A percentile compares a stretch with the other conserved stretches of the same genome.
These are phyloP conservation scores for Nasturtium officinale DNA, from an alignment of 345 rosid species.

Conservation along the genomic window DNA sequence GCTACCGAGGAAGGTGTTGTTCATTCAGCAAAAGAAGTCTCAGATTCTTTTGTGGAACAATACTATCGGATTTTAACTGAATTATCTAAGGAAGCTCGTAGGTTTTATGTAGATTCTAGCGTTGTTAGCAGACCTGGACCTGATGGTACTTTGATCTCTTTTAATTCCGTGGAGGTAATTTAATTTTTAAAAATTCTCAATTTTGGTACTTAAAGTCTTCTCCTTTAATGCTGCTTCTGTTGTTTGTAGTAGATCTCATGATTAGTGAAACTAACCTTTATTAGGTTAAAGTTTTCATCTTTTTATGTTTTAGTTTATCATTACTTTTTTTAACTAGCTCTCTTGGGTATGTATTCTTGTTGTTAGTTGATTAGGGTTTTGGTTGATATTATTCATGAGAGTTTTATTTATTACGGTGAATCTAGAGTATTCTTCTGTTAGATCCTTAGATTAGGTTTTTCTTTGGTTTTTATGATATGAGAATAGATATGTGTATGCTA, in stretches of 20 bases:
- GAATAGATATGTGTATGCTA: not conserved
- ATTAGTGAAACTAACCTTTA: not conserved
- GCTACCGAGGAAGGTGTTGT: slow-evolving; percentile 43
- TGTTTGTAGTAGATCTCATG: not conserved
- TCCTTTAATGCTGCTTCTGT: not conserved
- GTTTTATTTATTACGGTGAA: not conserved
- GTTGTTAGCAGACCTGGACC: slow-evolving; percentile 35
- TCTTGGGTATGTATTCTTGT: not conserved
- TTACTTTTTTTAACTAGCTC: too few relatives aligned
- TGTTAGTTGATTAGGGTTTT: not conserved
- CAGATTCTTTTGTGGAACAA: slow-evolving; percentile 33
- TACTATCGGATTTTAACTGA: slow-evolving; percentile 7
- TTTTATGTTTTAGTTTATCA: not conserved
- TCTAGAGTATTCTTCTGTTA: not conserved
- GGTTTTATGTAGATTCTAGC: slow-evolving; percentile 25
- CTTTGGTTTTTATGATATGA: not conserved
- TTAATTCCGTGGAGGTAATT: slow-evolving; percentile 37
- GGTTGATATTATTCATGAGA: not conserved
- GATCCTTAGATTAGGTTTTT: not conserved
- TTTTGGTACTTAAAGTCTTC: not conserved
- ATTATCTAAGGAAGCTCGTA: slow-evolving; percentile 7
- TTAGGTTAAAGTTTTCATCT: slow-evolving; percentile 3
- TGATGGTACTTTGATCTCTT: slow-evolving; percentile 44
- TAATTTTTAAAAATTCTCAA: not conserved
- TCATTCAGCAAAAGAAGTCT: slow-evolving; percentile 2